Conservation (phyloP, 371 early-diverging fungal genomes). For the Nematocida homosporus region DNA sequence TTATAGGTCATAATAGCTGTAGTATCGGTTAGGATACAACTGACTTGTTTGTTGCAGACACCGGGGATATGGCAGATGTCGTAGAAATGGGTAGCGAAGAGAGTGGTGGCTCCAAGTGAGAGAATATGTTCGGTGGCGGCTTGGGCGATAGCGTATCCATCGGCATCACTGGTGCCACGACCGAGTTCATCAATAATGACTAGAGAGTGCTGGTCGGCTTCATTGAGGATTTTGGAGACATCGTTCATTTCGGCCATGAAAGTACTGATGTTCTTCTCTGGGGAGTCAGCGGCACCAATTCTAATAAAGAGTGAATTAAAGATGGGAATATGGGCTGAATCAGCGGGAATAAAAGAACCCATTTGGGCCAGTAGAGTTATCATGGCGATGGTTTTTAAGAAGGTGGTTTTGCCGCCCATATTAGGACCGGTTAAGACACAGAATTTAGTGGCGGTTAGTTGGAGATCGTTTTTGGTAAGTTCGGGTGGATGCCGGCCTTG, state of each 20-base stretch:
- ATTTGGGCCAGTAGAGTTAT: constrained; percentile 83
- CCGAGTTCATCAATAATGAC: constrained; percentile 91
- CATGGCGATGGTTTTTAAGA: constrained; percentile 79
- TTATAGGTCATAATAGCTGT: constrained; percentile 62
- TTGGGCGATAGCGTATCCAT: constrained; percentile 92
- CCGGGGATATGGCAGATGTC: constrained; percentile 72
- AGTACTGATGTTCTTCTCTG: constrained; percentile 76
- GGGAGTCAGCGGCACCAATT: constrained; percentile 91
- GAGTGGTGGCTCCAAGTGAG: constrained; percentile 51
- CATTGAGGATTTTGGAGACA: constrained; percentile 75
- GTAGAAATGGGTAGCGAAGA: constrained; percentile 68
- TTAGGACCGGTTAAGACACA: constrained; percentile 90
- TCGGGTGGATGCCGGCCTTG: constrained; percentile 58
- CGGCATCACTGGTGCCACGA: constrained; percentile 90
- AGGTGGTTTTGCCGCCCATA: constrained; percentile 81
- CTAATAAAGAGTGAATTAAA: constrained; percentile 82
- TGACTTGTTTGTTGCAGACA: constrained; percentile 59
- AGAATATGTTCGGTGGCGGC: constrained; percentile 82
- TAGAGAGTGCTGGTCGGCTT: constrained; percentile 74
- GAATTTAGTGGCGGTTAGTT: constrained; percentile 72
- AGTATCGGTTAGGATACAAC: constrained; percentile 9
- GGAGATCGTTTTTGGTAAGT: constrained; percentile 24
- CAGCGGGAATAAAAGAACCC: constrained; percentile 84
- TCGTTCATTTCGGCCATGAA: constrained; percentile 87
- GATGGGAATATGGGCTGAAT: constrained; percentile 74